A percentile compares a stretch with the other conserved stretches of the same genome.
These are phyloP conservation scores for Trichosanthes truncata DNA, from an alignment of 306 rosid genomes.

Conservation along the genomic window DNA sequence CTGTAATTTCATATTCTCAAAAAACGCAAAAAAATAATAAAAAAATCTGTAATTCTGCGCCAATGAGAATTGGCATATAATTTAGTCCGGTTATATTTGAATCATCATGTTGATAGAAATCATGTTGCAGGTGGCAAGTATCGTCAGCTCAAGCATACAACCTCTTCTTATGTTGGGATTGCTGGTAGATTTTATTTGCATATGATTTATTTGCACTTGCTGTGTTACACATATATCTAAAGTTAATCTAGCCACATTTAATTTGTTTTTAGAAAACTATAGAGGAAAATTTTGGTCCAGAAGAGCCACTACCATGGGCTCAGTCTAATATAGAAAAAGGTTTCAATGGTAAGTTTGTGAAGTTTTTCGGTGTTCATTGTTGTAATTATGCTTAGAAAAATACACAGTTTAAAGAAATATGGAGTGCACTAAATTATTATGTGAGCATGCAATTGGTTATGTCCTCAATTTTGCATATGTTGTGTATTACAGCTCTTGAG, in stretches of 20 bases:
- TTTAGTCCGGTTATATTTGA: not conserved
- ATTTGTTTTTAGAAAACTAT: conserved; percentile 23
- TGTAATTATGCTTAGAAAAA: not conserved
- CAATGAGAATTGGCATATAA: not conserved
- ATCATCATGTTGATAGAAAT: conserved; percentile 5
- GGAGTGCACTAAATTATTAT: not conserved
- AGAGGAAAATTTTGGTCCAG: conserved; percentile 24
- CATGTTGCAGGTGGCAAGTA: conserved; percentile 28
- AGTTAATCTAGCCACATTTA: not conserved
- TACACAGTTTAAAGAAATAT: not conserved
- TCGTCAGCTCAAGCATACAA: conserved; percentile 33
- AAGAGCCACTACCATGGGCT: conserved; percentile 20
- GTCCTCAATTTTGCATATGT: not conserved
- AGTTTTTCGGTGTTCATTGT: not conserved
- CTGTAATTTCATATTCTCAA: not conserved
- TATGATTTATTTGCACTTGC: not conserved
- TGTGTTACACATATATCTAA: not conserved
- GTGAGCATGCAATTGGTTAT: not conserved
- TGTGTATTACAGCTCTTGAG: conserved; percentile 31
- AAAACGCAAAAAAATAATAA: not conserved
- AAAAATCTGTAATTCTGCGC: not conserved
- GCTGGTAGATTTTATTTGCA: conserved; percentile 26
- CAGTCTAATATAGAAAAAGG: conserved; percentile 27
- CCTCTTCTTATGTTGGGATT: conserved; percentile 25
- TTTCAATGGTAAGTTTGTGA: conserved; percentile 18